Conservation (phyloP, 805 yeast species). For the Nakazawaea ambrosiae region DNA sequence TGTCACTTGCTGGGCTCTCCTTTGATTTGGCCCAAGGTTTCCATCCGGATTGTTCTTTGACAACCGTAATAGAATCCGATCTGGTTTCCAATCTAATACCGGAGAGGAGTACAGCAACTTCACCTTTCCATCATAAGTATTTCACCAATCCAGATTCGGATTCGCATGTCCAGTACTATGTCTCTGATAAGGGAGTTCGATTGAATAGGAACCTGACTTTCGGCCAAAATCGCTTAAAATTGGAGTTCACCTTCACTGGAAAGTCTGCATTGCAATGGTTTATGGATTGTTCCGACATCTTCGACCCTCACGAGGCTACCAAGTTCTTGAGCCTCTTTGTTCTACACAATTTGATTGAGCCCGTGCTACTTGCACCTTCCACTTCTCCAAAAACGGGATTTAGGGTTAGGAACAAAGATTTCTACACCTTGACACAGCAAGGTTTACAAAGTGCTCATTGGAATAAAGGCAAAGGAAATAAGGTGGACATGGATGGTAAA, state of each 20-base stretch:
- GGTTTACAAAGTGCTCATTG: neutral
- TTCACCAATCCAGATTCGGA: conserved; percentile 89
- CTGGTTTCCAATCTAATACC: neutral
- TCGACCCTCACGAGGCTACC: conserved; percentile 44
- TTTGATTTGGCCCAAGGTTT: conserved; percentile 11
- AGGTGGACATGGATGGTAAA: neutral
- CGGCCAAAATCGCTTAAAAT: conserved; percentile 14
- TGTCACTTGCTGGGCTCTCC: neutral
- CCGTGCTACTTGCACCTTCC: conserved; percentile 32
- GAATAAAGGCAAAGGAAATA: neutral
- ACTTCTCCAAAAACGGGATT: conserved; percentile 22
- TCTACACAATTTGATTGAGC: conserved; percentile 38
- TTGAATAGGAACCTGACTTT: conserved; percentile 38
- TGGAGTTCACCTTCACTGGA: conserved; percentile 58
- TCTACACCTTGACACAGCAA: conserved; percentile 33
- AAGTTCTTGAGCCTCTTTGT: conserved; percentile 45
- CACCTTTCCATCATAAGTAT: conserved; percentile 69
- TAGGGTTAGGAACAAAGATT: conserved; percentile 29
- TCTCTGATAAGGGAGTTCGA: conserved; percentile 58
- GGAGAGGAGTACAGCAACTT: too few species aligned
- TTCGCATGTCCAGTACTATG: conserved; percentile 73
- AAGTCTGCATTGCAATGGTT: conserved; percentile 82
- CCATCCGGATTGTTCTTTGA: too few species aligned
- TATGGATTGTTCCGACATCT: conserved; percentile 78
- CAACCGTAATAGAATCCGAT: conserved; percentile 3